Evolutionary conservation across 163 green algal species (phyloP), one percentile per base, ranked within the genome.

Genomic region (Chloromonas sp.): DNA sequence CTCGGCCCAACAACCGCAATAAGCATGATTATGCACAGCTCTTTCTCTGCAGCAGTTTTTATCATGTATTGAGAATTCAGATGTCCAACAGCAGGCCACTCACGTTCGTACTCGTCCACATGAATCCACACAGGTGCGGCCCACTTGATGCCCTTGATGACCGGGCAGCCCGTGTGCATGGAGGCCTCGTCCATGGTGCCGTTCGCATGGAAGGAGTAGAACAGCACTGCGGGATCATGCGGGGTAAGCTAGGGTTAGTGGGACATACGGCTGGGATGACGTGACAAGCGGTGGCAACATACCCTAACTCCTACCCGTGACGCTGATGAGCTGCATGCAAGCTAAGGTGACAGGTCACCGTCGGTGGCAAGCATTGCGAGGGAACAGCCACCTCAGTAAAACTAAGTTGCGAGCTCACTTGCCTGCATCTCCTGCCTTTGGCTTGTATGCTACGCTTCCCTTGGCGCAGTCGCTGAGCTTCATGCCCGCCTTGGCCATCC

Each of bases 151-250:
- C 92, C 92, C 57, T 87, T 85, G 0, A 94, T 70, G 60, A 95
- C 88, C 0, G 92, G 92, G 85, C 94, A 97, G 36, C 94, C 95
- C 8, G 92, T 94, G 87, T 98, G 95, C 86, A 96, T 81, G 3
- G 92, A 92, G 0, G 84, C 71, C 0, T 57, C 1, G 83, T 98
- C 94, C 79, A 82, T 82, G 79, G 59, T 82, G 79, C 79, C 59
- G 11, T 71, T 71, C 2, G 59, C 11, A 60, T 71, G 86, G 14
- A 95, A 84, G 15, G 84, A 93, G 71, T 58, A 79, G 15, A 84
- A 94, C 13, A 11, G 11, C 66, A 11, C 66, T 5, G 66, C 66
- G 66, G 66, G 66, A 74, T 11, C 5, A 74, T 5, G 66, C 66
- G 5, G 66, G 5, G 66, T 74, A 5, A 74, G 66, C 66, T 36